These are phyloP conservation scores for Mortierella alpina DNA, from an alignment of 192 early-diverging fungal genomes.

Conservation along the genomic window DNA sequence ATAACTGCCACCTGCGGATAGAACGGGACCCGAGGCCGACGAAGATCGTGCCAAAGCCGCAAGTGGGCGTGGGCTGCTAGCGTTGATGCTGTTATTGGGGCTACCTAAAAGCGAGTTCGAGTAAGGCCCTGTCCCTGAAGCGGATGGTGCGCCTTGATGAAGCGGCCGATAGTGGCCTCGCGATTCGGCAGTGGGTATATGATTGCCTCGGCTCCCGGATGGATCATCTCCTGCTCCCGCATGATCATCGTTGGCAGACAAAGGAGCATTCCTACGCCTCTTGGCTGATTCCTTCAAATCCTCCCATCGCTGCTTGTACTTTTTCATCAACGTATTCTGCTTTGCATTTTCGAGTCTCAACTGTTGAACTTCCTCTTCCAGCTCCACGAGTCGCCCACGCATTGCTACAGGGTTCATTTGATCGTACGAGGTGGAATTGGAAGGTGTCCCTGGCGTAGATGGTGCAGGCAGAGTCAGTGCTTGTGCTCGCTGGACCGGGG, in stretches of 20 bases:
- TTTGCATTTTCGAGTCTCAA: slow-evolving; percentile 61
- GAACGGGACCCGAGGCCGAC: slow-evolving; percentile 18
- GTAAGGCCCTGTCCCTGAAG: slow-evolving; percentile 11
- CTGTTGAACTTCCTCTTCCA: slow-evolving; percentile 68
- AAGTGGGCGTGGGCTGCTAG: slow-evolving; percentile 1
- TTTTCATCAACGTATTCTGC: slow-evolving; percentile 64
- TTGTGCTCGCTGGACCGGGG: slow-evolving; percentile 1
- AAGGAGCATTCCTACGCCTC: slow-evolving; percentile 45
- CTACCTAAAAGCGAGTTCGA: slow-evolving; percentile 12
- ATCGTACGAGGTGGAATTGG: neutral
- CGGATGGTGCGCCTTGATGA: neutral
- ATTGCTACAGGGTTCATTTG: slow-evolving; percentile 31
- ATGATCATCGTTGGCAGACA: slow-evolving; percentile 3
- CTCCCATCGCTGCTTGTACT: slow-evolving; percentile 84
- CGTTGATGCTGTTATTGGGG: neutral
- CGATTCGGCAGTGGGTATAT: neutral
- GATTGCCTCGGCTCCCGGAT: neutral
- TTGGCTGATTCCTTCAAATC: slow-evolving; percentile 82
- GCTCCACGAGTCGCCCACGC: slow-evolving; percentile 59
- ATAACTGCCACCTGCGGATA: slow-evolving; percentile 18
- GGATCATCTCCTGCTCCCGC: neutral
- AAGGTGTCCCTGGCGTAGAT: neutral
- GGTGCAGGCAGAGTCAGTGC: neutral
- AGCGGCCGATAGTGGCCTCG: neutral
- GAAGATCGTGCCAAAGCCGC: slow-evolving; percentile 9